Evolutionary conservation across 192 early-diverging fungal genomes (phyloP).

Genomic region (Backusella psychrophila): DNA sequence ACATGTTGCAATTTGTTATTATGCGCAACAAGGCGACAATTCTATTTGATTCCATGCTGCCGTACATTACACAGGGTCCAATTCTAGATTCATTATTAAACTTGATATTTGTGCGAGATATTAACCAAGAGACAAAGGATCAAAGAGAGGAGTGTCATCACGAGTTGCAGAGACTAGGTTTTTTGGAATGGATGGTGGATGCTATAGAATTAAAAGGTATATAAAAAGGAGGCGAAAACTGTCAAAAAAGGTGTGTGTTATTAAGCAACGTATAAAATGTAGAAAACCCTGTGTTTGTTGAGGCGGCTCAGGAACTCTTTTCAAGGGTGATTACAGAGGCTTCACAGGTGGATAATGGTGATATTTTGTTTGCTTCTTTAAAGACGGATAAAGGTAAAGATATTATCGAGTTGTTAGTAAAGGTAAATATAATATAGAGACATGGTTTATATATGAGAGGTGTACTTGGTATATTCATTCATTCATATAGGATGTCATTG

Average conservation of each 20-base stretch:
- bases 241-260: background rate
- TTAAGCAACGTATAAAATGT: background rate
- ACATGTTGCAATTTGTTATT: slow-evolving; percentile 26
- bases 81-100: slow-evolving; percentile 17
- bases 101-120: slow-evolving; percentile 24
- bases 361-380: slow-evolving; percentile 12
- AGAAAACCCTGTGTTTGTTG: slow-evolving; percentile 14
- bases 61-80: slow-evolving; percentile 21
- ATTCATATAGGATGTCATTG: slow-evolving; percentile 15
- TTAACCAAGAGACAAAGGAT: slow-evolving; percentile 20
- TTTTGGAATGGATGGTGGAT: slow-evolving; percentile 20
- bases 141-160: slow-evolving; percentile 14
- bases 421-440: slow-evolving; percentile 3
- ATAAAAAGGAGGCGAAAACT: background rate
- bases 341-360: slow-evolving; percentile 25
- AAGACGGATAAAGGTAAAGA: slow-evolving; percentile 14
- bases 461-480: too few species aligned
- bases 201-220: slow-evolving; percentile 17
- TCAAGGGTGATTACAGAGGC: slow-evolving; percentile 27
- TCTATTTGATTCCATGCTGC: slow-evolving; percentile 28
- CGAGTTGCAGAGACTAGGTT: slow-evolving; percentile 7
- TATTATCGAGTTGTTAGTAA: slow-evolving; percentile 17
- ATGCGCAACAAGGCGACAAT: slow-evolving; percentile 10
- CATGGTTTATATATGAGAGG: too few species aligned
- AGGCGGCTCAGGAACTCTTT: slow-evolving; percentile 22